Conservation (phyloP, 1,284 basidiomycete species). For the Leucoagaricus sp. region DNA sequence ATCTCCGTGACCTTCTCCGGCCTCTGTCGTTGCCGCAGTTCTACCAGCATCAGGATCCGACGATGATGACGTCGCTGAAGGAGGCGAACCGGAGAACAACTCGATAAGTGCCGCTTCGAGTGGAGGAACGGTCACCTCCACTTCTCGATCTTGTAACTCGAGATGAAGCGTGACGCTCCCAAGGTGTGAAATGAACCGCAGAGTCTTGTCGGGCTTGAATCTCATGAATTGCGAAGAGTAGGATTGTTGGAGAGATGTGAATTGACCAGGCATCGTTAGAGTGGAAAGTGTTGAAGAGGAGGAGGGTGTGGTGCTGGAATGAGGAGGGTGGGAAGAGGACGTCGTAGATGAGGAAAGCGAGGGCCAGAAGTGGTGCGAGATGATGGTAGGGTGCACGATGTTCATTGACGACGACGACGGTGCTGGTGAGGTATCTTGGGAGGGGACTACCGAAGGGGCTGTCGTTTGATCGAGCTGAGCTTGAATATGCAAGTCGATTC, state of each 20-base stretch:
- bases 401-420: slow-evolving; percentile 34
- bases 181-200: slow-evolving; percentile 85
- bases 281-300: background rate
- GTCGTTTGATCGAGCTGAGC: slow-evolving; percentile 40
- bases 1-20: background rate
- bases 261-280: slow-evolving; percentile 76
- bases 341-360: slow-evolving; percentile 42
- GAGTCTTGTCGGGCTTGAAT: slow-evolving; percentile 89
- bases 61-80: too few relatives aligned
- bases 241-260: slow-evolving; percentile 74
- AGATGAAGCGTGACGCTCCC: slow-evolving; percentile 81
- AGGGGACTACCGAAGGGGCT: background rate
- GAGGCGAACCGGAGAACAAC: slow-evolving; percentile 49
- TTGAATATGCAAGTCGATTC: slow-evolving; percentile 85
- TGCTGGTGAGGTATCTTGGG: background rate
- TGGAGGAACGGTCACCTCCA: slow-evolving; percentile 80
- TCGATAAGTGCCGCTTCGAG: slow-evolving; percentile 90
- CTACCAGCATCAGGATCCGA: too few relatives aligned
- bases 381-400: slow-evolving; percentile 82
- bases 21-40: background rate
- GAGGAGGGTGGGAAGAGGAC: background rate
- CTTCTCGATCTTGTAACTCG: slow-evolving; percentile 75
- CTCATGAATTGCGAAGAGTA: slow-evolving; percentile 77
- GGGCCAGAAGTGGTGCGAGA: slow-evolving; percentile 95
- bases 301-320: too few relatives aligned